Percentiles rank a stretch among this genome's conserved stretches.
phyloP scores from a whole-genome alignment of 2,329 filamentous ascomycete genomes.

The Alternaria infectoria region DNA sequence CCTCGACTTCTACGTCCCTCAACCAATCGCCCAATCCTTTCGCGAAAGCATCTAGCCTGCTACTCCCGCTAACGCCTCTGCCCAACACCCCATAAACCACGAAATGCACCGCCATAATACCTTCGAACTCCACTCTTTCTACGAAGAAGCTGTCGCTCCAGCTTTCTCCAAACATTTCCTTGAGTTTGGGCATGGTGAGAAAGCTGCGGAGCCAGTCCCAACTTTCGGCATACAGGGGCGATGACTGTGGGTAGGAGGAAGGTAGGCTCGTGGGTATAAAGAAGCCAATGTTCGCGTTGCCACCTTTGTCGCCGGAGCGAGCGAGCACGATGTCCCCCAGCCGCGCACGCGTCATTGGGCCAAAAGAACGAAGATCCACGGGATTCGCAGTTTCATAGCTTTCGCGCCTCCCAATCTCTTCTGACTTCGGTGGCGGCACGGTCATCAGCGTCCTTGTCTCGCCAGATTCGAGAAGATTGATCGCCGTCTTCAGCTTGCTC shows the following conservation, averaged over 20 bases:
- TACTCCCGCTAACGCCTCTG: slow-evolving; percentile 56
- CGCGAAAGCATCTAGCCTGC: slow-evolving; percentile 56
- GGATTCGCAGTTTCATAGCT: slow-evolving; percentile 47
- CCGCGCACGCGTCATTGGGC: slow-evolving; percentile 23
- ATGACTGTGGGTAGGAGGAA: slow-evolving; percentile 28
- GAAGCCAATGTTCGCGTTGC: slow-evolving; percentile 46
- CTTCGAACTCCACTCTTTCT: slow-evolving; percentile 42
- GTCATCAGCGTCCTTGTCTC: neutral
- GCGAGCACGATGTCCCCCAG: slow-evolving; percentile 55
- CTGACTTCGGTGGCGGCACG: neutral
- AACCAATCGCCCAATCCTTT: slow-evolving; percentile 60
- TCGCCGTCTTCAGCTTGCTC: slow-evolving; percentile 31
- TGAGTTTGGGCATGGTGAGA: slow-evolving; percentile 34
- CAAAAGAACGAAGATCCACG: slow-evolving; percentile 27
- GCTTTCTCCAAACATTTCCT: slow-evolving; percentile 35
- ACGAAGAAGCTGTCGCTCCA: slow-evolving; percentile 31
- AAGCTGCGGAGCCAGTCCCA: slow-evolving; percentile 43
- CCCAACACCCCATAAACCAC: slow-evolving; percentile 49
- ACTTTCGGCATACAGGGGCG: slow-evolving; percentile 29
- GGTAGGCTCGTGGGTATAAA: slow-evolving; percentile 43
- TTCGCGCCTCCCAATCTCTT: slow-evolving; percentile 17
- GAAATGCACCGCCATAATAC: slow-evolving; percentile 44
- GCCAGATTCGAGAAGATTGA: slow-evolving; percentile 42
- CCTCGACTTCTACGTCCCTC: slow-evolving; percentile 52
- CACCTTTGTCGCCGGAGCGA: slow-evolving; percentile 50